A percentile compares a stretch with the other conserved stretches of the same genome.
These are phyloP conservation scores for Saturnispora bothae DNA, from an alignment of 805 yeast species.

Conservation along the genomic window DNA sequence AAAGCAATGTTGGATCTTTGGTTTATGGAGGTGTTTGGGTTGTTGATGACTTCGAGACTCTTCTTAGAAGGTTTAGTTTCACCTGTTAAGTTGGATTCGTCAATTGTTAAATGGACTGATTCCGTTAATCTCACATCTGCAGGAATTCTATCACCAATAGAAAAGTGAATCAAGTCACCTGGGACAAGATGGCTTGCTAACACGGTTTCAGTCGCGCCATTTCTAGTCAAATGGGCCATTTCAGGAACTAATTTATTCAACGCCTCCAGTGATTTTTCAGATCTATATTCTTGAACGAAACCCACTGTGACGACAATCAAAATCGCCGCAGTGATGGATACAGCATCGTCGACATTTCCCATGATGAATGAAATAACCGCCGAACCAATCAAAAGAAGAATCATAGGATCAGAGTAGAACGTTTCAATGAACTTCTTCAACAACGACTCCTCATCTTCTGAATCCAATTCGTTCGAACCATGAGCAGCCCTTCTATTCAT, in stretches of 20 bases:
- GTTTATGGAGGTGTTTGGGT: conserved; percentile 26
- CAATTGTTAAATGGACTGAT: conserved; percentile 72
- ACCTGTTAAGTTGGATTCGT: conserved; percentile 93
- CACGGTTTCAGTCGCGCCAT: conserved; percentile 67
- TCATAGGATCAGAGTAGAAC: conserved; percentile 86
- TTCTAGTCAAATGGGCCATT: conserved; percentile 85
- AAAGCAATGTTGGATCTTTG: conserved; percentile 74
- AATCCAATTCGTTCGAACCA: conserved; percentile 71
- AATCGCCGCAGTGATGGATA: conserved; percentile 88
- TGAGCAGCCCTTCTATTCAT: conserved; percentile 58
- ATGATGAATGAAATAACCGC: conserved; percentile 78
- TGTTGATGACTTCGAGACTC: conserved; percentile 33
- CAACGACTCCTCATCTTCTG: conserved; percentile 70
- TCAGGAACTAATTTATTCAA: conserved; percentile 91
- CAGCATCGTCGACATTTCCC: conserved; percentile 95
- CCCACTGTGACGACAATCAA: conserved; percentile 93
- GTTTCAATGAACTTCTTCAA: conserved; percentile 63
- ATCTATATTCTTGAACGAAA: conserved; percentile 91
- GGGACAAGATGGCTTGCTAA: conserved; percentile 86
- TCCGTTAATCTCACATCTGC: conserved; percentile 82
- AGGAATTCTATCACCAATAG: conserved; percentile 92
- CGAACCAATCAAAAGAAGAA: conserved; percentile 78
- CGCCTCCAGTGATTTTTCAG: conserved; percentile 91
- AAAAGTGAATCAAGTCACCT: conserved; percentile 84
- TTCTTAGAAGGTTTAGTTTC: conserved; percentile 85